Evolutionary conservation across 257 asterid genomes (phyloP).

Genomic region (Primulina eburnea): DNA sequence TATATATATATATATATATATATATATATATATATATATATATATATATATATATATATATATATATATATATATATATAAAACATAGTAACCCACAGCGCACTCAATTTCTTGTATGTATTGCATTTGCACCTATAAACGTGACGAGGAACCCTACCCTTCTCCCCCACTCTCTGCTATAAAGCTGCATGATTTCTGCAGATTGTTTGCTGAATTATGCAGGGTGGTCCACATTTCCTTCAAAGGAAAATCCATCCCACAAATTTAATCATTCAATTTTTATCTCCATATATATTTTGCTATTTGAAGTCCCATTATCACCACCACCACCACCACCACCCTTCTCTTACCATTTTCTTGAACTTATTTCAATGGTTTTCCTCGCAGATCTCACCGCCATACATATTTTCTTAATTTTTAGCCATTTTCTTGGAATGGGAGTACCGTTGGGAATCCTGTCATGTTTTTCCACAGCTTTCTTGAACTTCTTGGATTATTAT

Average conservation of each 20-base stretch:
- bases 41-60: no score
- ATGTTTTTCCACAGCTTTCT: slow-evolving; percentile 71
- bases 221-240: slow-evolving; percentile 46
- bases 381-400: slow-evolving; percentile 12
- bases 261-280: neutral
- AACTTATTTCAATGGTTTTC: neutral
- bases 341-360: neutral
- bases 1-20: no score
- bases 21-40: no score
- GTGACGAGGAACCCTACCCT: slow-evolving; percentile 56
- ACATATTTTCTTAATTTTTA: neutral
- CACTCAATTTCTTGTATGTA: slow-evolving; percentile 47
- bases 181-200: slow-evolving; percentile 47
- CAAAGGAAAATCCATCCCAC: slow-evolving; percentile 1
- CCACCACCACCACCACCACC: neutral
- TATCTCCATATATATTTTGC: slow-evolving; percentile 9
- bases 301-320: slow-evolving; percentile 11
- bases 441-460: slow-evolving; percentile 17
- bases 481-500: slow-evolving; percentile 35
- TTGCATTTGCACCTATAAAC: slow-evolving; percentile 35
- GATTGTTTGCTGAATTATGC: slow-evolving; percentile 46
- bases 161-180: slow-evolving; percentile 46
- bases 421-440: slow-evolving; percentile 17
- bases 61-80: no score
- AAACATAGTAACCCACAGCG: slow-evolving; percentile 33